These are phyloP conservation scores for Moniliophthora roreri DNA, from an alignment of 1,284 basidiomycete genomes.

Conservation along the genomic window DNA sequence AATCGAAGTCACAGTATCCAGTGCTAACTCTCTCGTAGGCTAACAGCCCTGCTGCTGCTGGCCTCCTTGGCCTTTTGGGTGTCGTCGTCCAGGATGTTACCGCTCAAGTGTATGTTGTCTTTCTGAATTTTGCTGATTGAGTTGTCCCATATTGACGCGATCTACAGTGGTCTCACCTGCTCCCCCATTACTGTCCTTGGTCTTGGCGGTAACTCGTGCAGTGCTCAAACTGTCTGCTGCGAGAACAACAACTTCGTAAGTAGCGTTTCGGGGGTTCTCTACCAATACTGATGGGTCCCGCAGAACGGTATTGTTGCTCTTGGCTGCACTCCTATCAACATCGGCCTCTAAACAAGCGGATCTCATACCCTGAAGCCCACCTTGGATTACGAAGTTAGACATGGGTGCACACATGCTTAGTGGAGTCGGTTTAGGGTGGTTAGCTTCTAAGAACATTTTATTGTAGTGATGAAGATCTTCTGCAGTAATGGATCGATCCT, in stretches of 20 bases:
- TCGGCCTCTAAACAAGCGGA: slow-evolving; percentile 17
- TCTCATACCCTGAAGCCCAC: neutral
- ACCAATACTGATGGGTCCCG: neutral
- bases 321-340: slow-evolving; percentile 30
- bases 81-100: slow-evolving; percentile 16
- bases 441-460: neutral
- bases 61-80: slow-evolving; percentile 25
- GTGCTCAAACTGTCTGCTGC: slow-evolving; percentile 17
- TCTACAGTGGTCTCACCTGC: slow-evolving; percentile 17
- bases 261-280: slow-evolving; percentile 5
- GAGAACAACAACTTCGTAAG: slow-evolving; percentile 17
- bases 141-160: slow-evolving; percentile 12
- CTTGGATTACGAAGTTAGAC: neutral
- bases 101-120: slow-evolving; percentile 12
- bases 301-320: slow-evolving; percentile 25
- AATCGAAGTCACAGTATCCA: neutral
- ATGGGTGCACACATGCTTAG: neutral
- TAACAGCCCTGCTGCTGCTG: neutral
- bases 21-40: slow-evolving; percentile 3
- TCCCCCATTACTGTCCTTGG: slow-evolving; percentile 11
- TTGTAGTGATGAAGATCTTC: neutral
- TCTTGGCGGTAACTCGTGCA: slow-evolving; percentile 9
- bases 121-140: no score
- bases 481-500: slow-evolving; percentile 1
- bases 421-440: neutral